Evolutionary conservation across 2,329 filamentous ascomycete species (phyloP).

Genomic region (Fusarium xylarioides): DNA sequence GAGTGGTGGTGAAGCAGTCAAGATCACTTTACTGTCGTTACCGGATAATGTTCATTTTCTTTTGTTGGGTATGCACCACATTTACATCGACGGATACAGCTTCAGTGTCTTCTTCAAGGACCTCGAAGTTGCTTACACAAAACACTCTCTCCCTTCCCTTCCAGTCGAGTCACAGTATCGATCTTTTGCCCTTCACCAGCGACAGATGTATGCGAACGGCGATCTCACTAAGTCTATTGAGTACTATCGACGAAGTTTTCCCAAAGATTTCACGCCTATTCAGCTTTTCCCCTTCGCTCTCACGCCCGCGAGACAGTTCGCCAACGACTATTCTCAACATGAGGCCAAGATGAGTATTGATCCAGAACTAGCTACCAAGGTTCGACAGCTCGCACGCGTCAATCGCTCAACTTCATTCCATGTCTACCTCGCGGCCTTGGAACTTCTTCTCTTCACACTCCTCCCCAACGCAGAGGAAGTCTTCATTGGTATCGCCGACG

Average conservation of each 20-base stretch:
- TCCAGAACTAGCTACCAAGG: not conserved
- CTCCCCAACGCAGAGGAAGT: not conserved
- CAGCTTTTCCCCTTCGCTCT: not conserved
- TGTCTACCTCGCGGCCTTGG: not conserved
- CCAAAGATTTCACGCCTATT: not conserved
- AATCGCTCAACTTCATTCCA: not conserved
- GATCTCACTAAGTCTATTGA: not conserved
- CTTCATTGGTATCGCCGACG: constrained; percentile 2
- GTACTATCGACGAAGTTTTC: not conserved
- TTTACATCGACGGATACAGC: constrained; percentile 4
- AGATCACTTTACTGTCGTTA: not conserved
- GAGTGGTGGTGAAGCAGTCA: not conserved
- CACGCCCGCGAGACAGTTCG: not conserved
- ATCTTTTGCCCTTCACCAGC: not conserved
- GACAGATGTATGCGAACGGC: not conserved
- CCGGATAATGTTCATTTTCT: not conserved
- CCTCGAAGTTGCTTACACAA: not conserved
- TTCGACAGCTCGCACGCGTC: not conserved
- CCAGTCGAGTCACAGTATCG: not conserved
- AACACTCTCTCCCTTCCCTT: not conserved
- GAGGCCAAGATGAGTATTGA: not conserved
- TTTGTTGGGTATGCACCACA: constrained; percentile 2
- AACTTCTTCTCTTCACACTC: not conserved
- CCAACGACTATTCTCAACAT: not conserved
- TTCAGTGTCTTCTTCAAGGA: not conserved